Percentiles rank a stretch among this genome's conserved stretches.
These are phyloP conservation scores for Phytophthora ohioensis DNA, from an alignment of 352 stramenopile species.

Conservation along the genomic window DNA sequence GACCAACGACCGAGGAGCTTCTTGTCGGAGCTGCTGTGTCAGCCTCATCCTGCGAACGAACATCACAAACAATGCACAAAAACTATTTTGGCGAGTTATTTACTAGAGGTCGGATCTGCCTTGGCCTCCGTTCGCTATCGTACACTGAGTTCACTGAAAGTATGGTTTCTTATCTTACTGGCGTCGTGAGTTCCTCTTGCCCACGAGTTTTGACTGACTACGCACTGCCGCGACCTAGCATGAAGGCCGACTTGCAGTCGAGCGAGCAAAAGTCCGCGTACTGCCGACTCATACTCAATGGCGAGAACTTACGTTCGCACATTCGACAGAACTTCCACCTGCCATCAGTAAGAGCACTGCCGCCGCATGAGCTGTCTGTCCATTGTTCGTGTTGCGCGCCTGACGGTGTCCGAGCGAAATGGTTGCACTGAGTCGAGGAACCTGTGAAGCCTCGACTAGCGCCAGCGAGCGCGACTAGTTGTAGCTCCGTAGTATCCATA, in stretches of 20 bases:
- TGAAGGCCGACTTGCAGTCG: constrained; percentile 54
- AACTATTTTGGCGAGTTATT: too few species aligned
- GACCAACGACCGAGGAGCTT: too few species aligned
- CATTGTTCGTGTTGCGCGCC: constrained; percentile 24
- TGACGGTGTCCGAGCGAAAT: constrained; percentile 40
- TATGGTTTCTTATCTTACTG: neutral
- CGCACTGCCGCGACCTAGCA: constrained; percentile 30
- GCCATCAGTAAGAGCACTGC: constrained; percentile 9
- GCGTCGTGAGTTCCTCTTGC: constrained; percentile 7
- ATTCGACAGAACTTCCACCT: constrained; percentile 45
- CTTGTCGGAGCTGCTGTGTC: too few species aligned
- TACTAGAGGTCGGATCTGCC: too few species aligned
- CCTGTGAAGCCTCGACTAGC: constrained; percentile 48
- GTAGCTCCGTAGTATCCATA: constrained; percentile 36
- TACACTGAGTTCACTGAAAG: neutral
- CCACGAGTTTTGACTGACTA: constrained; percentile 8
- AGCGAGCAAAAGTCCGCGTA: constrained; percentile 50
- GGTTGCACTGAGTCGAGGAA: constrained; percentile 46
- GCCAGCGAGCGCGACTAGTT: constrained; percentile 45
- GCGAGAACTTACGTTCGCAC: constrained; percentile 49
- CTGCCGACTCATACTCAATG: constrained; percentile 36
- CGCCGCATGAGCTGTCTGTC: constrained; percentile 30
- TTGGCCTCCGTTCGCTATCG: neutral
- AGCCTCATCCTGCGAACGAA: too few species aligned
- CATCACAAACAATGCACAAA: too few species aligned